Evolutionary conservation across 1,139 yeast genomes (phyloP), one percentile per base, ranked within the genome.

Genomic region (Protomyces inundatus): DNA sequence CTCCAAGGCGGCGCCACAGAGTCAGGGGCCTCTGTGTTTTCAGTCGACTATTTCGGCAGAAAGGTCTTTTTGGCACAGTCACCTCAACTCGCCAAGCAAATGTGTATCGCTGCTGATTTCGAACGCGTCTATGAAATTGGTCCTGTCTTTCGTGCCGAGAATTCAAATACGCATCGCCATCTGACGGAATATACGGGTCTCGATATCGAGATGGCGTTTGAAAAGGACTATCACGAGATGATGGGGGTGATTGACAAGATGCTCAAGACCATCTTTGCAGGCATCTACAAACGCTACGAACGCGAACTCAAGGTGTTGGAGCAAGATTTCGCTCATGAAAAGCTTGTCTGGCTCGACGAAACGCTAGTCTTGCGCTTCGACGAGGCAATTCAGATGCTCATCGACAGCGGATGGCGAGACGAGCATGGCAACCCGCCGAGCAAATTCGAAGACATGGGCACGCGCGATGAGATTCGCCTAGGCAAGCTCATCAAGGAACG

Each of bases 61-160:
- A 85, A 86, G 68, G 98, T 98, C 6, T 93, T 82, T 77, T 81
- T 93, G 74, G 98, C 99, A 37, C 99, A 93, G 80, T 90, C 97
- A 54, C 99, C 99, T 61, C 99, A 93, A 80, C 82, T 93, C 71
- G 89, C 93, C 82, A 93, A 93, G 80, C 98, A 93, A 80, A 97
- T 93, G 83, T 84, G 91, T 75, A 93, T 93, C 77, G 96, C 97
- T 64, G 95, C 96, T 67, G 99, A 95, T 78, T 93, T 93, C 73
- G 98, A 93, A 79, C 85, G 83, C 72, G 99, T 93, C 59, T 95
- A 85, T 74, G 99, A 93, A 79, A 83, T 95, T 72, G 98, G 95
- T 1, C 98, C 99, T 57, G 98, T 93, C 64, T 93, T 93, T 83
- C 85, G 99, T 78, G 99, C 99, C 66, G 99, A 93, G 78, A 91